Evolutionary conservation across 2,329 filamentous ascomycete species (phyloP), one percentile per base, ranked within the genome.

Genomic region (Ceratocystis cacaofunesta): DNA sequence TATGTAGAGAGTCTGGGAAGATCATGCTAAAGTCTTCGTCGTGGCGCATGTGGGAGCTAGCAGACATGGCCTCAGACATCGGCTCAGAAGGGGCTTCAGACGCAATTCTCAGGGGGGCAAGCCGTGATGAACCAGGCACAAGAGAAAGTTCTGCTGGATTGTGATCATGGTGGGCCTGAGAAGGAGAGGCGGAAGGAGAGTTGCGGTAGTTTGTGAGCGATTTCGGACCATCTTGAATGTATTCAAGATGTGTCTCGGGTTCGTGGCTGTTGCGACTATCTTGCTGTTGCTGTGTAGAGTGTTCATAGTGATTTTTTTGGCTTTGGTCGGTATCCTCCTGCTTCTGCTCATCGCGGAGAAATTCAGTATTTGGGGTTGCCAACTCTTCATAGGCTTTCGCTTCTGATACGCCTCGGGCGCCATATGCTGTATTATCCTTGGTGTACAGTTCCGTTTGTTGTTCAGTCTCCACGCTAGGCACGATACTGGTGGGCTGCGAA

Each of bases 11-110:
- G 58, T 81, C 77, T 67, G 82, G 77, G 41, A 80, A 80, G 65
- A 84, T 84, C 80, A 83, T 83, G 70, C 81, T 84, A 68, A 84
- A 83, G 48, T 80, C 79, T 67, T 84, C 81, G 36, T 67, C 66
- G 15, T 63, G 66, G 19, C 63, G 66, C 63, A 67, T 65, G 52
- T 62, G 48, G 8, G 66, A 67, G 55, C 63, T 67, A 30, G 58
- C 63, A 41, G 63, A 67, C 58, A 62, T 62, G 28, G 63, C 52
- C 22, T 65, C 63, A 10, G 66, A 65, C 48, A 65, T 65, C 0
- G 44, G 48, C 19, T 65, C 60, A 19, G 60, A 60, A 2, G 63
- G 63, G 17, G 44, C 63, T 15, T 65, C 63, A 12, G 55, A 50
- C n/a, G 32, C 44, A 25, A 65, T 32, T 2, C 30, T 48, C n/a